Conservation (phyloP, 768 basidiomycete species). For the Naematelia aurantialba region DNA sequence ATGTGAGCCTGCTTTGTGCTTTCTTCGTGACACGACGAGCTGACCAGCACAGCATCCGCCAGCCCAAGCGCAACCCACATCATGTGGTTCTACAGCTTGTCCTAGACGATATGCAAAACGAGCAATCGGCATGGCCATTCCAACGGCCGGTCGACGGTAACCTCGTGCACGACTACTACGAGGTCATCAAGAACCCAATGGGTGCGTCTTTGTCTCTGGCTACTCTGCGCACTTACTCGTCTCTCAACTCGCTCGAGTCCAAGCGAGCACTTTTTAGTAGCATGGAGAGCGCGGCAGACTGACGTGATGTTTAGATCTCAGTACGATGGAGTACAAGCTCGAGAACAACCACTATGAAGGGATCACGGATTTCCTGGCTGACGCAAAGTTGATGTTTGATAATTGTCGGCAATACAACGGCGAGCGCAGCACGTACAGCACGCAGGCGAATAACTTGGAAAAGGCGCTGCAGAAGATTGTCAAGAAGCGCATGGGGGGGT, state of each 20-base stretch:
- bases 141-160: conserved; percentile 68
- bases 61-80: conserved; percentile 56
- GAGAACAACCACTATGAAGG: conserved; percentile 74
- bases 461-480: conserved; percentile 59
- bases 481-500: conserved; percentile 28
- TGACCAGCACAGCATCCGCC: conserved; percentile 43
- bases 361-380: conserved; percentile 70
- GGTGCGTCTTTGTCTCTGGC: conserved; percentile 56
- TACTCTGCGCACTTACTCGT: background rate
- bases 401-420: conserved; percentile 89
- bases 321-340: conserved; percentile 85
- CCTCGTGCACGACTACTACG: conserved; percentile 84
- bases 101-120: conserved; percentile 70
- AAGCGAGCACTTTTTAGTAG: background rate
- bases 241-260: background rate
- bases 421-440: conserved; percentile 66
- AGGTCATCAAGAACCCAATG: conserved; percentile 86
- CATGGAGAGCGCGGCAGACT: background rate
- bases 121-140: conserved; percentile 86
- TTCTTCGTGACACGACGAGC: background rate
- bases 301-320: conserved; percentile 60
- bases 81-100: conserved; percentile 70
- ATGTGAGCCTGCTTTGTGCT: conserved; percentile 55
- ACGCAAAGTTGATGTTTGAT: conserved; percentile 78
- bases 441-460: conserved; percentile 79